phyloP scores from a whole-genome alignment of 2,329 filamentous ascomycete species.

The Colletotrichum sp. region DNA sequence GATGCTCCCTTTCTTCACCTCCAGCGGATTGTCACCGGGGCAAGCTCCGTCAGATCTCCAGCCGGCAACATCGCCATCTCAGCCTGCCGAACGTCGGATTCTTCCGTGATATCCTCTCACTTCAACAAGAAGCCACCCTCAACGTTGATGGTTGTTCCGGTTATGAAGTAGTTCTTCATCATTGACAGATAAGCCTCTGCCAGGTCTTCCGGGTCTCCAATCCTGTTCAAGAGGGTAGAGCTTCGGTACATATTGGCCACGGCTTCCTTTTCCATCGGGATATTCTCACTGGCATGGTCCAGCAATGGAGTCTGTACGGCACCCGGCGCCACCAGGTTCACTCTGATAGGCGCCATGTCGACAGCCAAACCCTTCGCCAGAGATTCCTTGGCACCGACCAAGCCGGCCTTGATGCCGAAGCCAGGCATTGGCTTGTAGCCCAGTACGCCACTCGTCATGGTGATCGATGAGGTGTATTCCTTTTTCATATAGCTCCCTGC shows the following conservation, averaged over 20 bases:
- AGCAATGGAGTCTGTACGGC: constrained; percentile 51
- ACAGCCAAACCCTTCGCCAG: constrained; percentile 63
- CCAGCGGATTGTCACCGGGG: background rate
- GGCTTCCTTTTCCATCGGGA: constrained; percentile 1
- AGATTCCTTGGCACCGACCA: constrained; percentile 55
- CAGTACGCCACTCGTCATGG: constrained; percentile 59
- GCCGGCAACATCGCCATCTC: background rate
- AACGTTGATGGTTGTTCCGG: constrained; percentile 30
- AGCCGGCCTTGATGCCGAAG: constrained; percentile 54
- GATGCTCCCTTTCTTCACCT: background rate
- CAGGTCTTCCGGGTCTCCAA: constrained; percentile 37
- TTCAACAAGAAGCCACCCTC: background rate
- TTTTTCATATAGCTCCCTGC: constrained; percentile 46
- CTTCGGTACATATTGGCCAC: background rate
- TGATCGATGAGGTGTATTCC: constrained; percentile 51
- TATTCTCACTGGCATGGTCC: background rate
- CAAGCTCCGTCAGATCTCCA: background rate
- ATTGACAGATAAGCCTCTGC: constrained; percentile 48
- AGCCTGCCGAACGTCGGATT: background rate
- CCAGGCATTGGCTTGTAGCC: constrained; percentile 54
- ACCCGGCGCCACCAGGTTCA: constrained; percentile 67
- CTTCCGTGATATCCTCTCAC: background rate
- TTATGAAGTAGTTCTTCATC: constrained; percentile 45
- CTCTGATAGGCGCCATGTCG: constrained; percentile 66
- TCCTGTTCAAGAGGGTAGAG: background rate